Evolutionary conservation across 768 basidiomycete species (phyloP), one percentile per base, ranked within the genome.

Genomic region (Kwoniella dejecticola): DNA sequence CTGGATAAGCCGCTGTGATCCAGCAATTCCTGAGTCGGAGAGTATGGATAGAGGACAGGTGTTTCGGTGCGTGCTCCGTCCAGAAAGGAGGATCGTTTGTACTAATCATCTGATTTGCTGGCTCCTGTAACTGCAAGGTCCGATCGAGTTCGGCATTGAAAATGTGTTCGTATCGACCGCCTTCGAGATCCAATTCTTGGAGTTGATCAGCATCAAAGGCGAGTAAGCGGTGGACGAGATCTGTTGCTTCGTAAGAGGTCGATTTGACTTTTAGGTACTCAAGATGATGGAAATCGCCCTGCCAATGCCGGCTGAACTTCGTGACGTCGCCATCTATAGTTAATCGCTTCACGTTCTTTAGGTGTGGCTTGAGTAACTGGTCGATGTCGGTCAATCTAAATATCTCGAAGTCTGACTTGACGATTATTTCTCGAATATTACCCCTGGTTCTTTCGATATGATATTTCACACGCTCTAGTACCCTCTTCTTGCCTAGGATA

Each of bases 401-500:
- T 21, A 33, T 29, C n/a, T 47, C 45, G 19, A 62, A 56, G 27
- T 62, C 47, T 2, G 23, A 17, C 31, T 42, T 31, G 31, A 61
- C 31, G 15, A 53, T 56, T 26, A 63, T 41, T 27, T 52, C 49
- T 31, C 19, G 27, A n/a, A 63, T 19, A 4, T 33, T 52, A 4
- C 54, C 54, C 12, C 29, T 52, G 2, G 31, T 58, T 19, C 62
- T 44, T 4, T 58, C 50, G 12, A 45, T 21, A n/a, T 10, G 52
- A 17, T 42, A 26, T 36, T 41, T 57, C 0, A 33, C 27, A 24
- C 44, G 44, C 21, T 63, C 56, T 1, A 66, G 17, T 0, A 55
- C 40, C 44, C 53, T 50, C 31, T 49, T 61, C 50, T 44, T 50
- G 19, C 56, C 56, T 24, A 66, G 45, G 10, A 56, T 56, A 3